Evolutionary conservation across 495 filamentous ascomycete species (phyloP).

Genomic region (Penicillium lagena): DNA sequence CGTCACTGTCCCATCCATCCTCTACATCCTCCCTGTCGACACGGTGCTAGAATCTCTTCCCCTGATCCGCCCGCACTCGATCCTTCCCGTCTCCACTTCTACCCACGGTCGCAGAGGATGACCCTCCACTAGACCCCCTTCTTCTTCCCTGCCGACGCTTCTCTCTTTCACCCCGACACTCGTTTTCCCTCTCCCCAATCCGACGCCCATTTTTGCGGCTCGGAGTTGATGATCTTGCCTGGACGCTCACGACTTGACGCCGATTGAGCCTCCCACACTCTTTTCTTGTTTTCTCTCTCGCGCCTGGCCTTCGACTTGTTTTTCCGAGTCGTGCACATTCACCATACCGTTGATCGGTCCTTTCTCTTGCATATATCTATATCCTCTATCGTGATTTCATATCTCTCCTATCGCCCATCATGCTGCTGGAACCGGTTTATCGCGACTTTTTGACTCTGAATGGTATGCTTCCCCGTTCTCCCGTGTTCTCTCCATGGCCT

Average conservation of each 20-base stretch:
- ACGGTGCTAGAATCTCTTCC: background rate
- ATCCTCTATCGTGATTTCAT: conserved; percentile 3
- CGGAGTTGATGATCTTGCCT: conserved; percentile 21
- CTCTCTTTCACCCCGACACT: conserved; percentile 12
- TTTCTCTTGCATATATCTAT: conserved; percentile 9
- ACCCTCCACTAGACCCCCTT: conserved; percentile 4
- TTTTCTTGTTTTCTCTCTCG: conserved; percentile 9
- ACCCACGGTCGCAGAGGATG: conserved; percentile 18
- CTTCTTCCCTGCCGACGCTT: conserved; percentile 6
- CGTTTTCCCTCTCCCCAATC: conserved; percentile 12
- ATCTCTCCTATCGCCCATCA: conserved; percentile 14
- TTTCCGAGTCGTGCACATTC: conserved; percentile 7
- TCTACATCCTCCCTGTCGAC: background rate
- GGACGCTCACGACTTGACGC: conserved; percentile 40
- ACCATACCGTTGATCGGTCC: conserved; percentile 22
- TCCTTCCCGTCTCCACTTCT: background rate
- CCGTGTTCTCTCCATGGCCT: background rate
- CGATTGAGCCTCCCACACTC: conserved; percentile 28
- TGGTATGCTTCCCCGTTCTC: conserved; percentile 9
- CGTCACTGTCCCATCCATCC: conserved; percentile 3
- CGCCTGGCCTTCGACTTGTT: background rate
- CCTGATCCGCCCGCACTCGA: background rate
- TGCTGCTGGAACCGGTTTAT: conserved; percentile 20
- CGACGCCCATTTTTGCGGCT: background rate
- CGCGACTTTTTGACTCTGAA: conserved; percentile 10